Evolutionary conservation across 768 basidiomycete species (phyloP), one percentile per base, ranked within the genome.

Genomic region (Tylopilus rubrobrunneus): DNA sequence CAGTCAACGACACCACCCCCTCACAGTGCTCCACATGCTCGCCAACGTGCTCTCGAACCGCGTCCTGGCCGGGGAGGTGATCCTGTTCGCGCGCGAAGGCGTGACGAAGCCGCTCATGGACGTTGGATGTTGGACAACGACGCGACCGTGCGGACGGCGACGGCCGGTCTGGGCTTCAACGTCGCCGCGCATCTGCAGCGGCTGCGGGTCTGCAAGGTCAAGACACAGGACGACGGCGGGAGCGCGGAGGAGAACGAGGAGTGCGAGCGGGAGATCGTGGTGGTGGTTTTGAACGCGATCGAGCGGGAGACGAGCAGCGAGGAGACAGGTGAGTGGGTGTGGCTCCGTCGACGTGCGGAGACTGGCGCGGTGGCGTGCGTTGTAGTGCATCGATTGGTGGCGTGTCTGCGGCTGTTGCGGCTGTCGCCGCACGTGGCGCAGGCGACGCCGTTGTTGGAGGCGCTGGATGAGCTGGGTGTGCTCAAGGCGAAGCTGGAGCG

Each of bases 251-350:
- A 81, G 48, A 82, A 84, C 50, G 89, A 79, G 19, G 93, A 94
- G 51, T 95, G 91, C 90, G 85, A 92, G 63, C 75, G 89, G 0
- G 95, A 97, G 73, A 70, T 96, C 31, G 74, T 85, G 2, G 89
- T 86, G 62, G 95, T 89, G 1, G 64, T 97, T n/a, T 66, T 94
- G 0, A 90, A 92, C 67, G 89, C 88, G 17, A 62, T 96, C 19
- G 78, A 76, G 48, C 78, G 79, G 57, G 92, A 96, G 72, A 78
- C 73, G 57, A 71, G 74, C 50, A 89, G 77, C 58, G 89, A 91
- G 67, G 94, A 95, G 64, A 84, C 91, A 61, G 85, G 92, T 89
- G 52, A 71, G 90, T 68, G 25, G 5, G 33, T 3, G 10, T 31
- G 25, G 25, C 25, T 25, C 25, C 29, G 29, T 31, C 10, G 29